Evolutionary conservation across 2,329 filamentous ascomycete species (phyloP).

Genomic region (Cryphonectria japonica): DNA sequence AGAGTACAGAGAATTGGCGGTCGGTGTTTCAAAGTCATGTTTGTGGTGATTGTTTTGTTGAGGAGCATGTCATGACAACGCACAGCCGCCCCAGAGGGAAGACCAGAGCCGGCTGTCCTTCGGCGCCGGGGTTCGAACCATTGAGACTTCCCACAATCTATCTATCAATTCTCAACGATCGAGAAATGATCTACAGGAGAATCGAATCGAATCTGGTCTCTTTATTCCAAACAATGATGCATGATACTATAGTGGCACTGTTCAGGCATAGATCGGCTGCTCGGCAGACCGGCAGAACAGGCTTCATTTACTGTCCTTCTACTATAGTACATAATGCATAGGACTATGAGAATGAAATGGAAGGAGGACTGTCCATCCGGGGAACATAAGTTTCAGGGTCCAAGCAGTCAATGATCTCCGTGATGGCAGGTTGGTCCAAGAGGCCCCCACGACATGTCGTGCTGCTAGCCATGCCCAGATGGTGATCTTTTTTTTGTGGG

Average conservation of each 20-base stretch:
- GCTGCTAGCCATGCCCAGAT: not conserved
- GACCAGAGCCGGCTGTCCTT: not conserved
- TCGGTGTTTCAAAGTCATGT: not conserved
- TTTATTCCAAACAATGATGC: not conserved
- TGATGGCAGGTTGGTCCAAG: not conserved
- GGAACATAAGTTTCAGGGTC: not conserved
- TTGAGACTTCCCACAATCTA: not conserved
- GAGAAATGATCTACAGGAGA: slow-evolving; percentile 1
- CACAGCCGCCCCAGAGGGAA: not conserved
- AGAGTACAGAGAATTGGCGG: not conserved
- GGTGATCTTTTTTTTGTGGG: not conserved
- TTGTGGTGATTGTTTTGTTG: not conserved
- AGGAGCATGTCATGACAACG: not conserved
- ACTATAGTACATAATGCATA: not conserved
- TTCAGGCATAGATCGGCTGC: not conserved
- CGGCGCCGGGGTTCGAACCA: not conserved
- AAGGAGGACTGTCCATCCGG: not conserved
- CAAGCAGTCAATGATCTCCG: not conserved
- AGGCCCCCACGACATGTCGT: not conserved
- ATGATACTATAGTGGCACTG: not conserved
- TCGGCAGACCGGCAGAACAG: slow-evolving; percentile 5
- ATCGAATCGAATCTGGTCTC: not conserved
- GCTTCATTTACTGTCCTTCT: not conserved
- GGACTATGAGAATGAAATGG: not conserved
- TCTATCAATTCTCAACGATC: not conserved